phyloP scores from a whole-genome alignment of 2,329 filamentous ascomycete species.

The Blastomyces percursus region DNA sequence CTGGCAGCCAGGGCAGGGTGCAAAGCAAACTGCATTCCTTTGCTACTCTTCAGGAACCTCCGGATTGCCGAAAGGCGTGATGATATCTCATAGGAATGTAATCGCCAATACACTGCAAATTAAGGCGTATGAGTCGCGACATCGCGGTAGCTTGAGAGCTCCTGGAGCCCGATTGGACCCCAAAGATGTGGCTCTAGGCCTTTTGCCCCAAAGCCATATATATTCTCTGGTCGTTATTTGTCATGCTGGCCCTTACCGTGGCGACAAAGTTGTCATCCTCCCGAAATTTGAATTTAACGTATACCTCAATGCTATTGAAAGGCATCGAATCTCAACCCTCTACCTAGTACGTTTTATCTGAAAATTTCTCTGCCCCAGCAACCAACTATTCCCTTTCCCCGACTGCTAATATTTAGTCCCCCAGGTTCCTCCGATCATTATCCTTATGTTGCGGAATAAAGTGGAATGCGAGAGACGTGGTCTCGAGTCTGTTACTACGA shows the following conservation, averaged over 20 bases:
- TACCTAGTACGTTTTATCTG: constrained; percentile 46
- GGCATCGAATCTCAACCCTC: constrained; percentile 56
- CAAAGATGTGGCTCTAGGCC: constrained; percentile 49
- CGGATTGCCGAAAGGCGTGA: constrained; percentile 71
- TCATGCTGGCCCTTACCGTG: constrained; percentile 54
- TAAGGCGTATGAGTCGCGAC: constrained; percentile 38
- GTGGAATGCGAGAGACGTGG: constrained; percentile 55
- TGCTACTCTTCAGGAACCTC: constrained; percentile 75
- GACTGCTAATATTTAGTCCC: neutral
- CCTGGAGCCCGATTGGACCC: constrained; percentile 39
- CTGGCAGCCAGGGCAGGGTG: constrained; percentile 34
- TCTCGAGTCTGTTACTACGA: constrained; percentile 51
- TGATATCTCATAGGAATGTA: constrained; percentile 69
- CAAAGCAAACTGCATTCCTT: constrained; percentile 59
- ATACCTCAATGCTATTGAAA: constrained; percentile 54
- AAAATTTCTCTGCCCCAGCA: neutral
- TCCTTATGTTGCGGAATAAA: constrained; percentile 58
- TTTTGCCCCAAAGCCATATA: constrained; percentile 75
- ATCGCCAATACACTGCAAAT: constrained; percentile 65
- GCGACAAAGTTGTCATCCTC: constrained; percentile 62
- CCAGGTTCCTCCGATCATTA: constrained; percentile 69
- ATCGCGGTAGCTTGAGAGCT: constrained; percentile 17
- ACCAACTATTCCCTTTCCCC: neutral
- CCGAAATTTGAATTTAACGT: constrained; percentile 61
- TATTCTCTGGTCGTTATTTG: constrained; percentile 64